Evolutionary conservation across 208 protist species (phyloP).

Genomic region (Trypanosoma theileri): DNA sequence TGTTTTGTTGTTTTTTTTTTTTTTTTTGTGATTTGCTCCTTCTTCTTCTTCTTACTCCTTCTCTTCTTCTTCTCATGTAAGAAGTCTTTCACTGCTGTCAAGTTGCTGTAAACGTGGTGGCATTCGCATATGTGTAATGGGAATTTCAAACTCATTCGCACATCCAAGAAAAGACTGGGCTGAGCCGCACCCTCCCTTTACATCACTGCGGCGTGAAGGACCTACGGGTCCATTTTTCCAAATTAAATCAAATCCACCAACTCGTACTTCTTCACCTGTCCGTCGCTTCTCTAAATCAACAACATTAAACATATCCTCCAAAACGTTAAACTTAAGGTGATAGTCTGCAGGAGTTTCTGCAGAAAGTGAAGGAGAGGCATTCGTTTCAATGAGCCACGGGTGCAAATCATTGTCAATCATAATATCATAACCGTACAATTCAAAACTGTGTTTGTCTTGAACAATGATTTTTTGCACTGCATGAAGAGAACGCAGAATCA

Average conservation of each 20-base stretch:
- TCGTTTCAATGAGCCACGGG: slow-evolving; percentile 92
- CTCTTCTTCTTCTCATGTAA: slow-evolving; percentile 48
- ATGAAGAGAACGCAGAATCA: slow-evolving; percentile 88
- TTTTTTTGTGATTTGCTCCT: background rate
- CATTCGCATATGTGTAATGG: slow-evolving; percentile 78
- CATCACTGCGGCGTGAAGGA: slow-evolving; percentile 15
- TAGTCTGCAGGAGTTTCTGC: slow-evolving; percentile 94
- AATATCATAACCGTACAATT: slow-evolving; percentile 93
- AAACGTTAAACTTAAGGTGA: slow-evolving; percentile 94
- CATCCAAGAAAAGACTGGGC: slow-evolving; percentile 73
- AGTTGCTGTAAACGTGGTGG: slow-evolving; percentile 78
- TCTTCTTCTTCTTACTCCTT: background rate
- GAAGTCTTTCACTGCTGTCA: slow-evolving; percentile 66
- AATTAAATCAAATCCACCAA: slow-evolving; percentile 91
- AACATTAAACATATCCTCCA: slow-evolving; percentile 93
- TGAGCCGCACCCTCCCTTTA: background rate
- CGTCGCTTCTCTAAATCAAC: slow-evolving; percentile 85
- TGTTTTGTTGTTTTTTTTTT: slow-evolving; percentile 1
- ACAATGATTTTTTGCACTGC: slow-evolving; percentile 80
- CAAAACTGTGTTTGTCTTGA: slow-evolving; percentile 86
- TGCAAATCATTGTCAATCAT: slow-evolving; percentile 87
- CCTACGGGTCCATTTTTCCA: slow-evolving; percentile 79
- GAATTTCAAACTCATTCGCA: slow-evolving; percentile 84
- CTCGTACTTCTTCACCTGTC: slow-evolving; percentile 67
- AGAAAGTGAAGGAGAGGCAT: slow-evolving; percentile 90